These are phyloP conservation scores for Chenopodium formosanum DNA, from an alignment of 148 eudicot genomes.

Conservation along the genomic window DNA sequence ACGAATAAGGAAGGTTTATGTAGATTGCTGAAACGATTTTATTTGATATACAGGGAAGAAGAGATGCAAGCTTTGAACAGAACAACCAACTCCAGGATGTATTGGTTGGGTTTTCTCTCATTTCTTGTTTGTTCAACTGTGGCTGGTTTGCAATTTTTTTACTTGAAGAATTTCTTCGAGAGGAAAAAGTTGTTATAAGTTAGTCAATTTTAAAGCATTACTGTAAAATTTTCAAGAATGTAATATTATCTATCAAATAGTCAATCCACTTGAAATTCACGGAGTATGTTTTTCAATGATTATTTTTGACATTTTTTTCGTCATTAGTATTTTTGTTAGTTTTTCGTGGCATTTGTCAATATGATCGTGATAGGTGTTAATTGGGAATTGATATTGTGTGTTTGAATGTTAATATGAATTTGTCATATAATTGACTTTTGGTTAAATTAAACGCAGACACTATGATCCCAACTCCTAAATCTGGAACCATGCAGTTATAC, in stretches of 20 bases:
- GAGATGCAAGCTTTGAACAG: constrained; percentile 84
- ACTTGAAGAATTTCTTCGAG: constrained; percentile 80
- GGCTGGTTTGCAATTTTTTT: constrained; percentile 83
- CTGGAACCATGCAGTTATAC: too few species aligned
- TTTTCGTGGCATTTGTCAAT: too few species aligned
- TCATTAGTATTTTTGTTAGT: not conserved
- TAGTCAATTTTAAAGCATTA: constrained; percentile 1
- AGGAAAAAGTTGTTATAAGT: constrained; percentile 81
- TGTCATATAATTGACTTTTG: too few species aligned
- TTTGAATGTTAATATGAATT: too few species aligned
- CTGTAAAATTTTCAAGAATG: constrained; percentile 17
- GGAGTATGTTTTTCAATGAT: not conserved
- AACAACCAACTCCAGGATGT: constrained; percentile 72
- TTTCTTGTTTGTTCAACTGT: constrained; percentile 67
- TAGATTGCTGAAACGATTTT: not conserved
- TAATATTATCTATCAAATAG: not conserved
- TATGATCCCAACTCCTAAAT: too few species aligned
- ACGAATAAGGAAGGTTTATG: too few species aligned
- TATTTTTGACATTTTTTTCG: not conserved
- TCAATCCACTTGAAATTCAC: not conserved
- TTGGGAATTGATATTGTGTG: too few species aligned
- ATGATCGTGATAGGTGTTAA: too few species aligned
- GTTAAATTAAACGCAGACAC: too few species aligned
- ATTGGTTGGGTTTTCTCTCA: constrained; percentile 73
- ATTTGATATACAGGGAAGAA: constrained; percentile 55